Percentiles rank a stretch among this genome's conserved stretches.
These are phyloP conservation scores for Dendrocalamus latiflorus DNA, from an alignment of 202 grass and related monocot species.

Conservation along the genomic window DNA sequence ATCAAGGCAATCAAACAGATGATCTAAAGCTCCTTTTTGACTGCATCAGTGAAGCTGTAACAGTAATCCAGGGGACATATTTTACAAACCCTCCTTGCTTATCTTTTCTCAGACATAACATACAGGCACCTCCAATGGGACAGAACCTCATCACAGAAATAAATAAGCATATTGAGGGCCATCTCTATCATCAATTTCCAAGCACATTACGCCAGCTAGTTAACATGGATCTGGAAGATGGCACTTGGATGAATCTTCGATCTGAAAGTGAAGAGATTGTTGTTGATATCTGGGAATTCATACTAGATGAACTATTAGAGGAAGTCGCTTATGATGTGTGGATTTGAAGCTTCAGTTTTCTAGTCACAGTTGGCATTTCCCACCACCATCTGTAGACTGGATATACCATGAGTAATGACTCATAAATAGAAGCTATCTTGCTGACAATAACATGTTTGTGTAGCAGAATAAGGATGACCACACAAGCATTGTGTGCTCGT, in stretches of 20 bases:
- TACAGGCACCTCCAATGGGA: conserved; percentile 33
- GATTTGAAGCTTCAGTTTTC: conserved; percentile 40
- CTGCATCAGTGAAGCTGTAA: conserved; percentile 68
- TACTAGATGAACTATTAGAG: conserved; percentile 68
- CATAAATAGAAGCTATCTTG: background rate
- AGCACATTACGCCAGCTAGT: conserved; percentile 62
- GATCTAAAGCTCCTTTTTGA: conserved; percentile 71
- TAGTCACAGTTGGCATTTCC: background rate
- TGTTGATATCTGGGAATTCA: conserved; percentile 49
- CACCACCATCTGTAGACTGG: background rate
- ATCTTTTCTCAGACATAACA: conserved; percentile 28
- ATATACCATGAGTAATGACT: background rate
- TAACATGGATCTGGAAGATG: conserved; percentile 37
- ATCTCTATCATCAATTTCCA: conserved; percentile 37
- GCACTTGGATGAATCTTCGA: conserved; percentile 55
- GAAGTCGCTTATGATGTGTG: conserved; percentile 53
- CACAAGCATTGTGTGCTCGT: background rate
- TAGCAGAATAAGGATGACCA: background rate
- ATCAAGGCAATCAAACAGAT: conserved; percentile 33
- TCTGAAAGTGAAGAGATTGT: conserved; percentile 39
- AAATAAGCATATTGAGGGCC: conserved; percentile 39
- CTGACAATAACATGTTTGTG: conserved; percentile 8
- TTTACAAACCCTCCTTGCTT: conserved; percentile 36
- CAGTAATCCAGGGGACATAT: conserved; percentile 50
- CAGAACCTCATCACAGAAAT: conserved; percentile 55